Evolutionary conservation across 2,329 filamentous ascomycete species (phyloP).

Genomic region (Zymoseptoria brevis): DNA sequence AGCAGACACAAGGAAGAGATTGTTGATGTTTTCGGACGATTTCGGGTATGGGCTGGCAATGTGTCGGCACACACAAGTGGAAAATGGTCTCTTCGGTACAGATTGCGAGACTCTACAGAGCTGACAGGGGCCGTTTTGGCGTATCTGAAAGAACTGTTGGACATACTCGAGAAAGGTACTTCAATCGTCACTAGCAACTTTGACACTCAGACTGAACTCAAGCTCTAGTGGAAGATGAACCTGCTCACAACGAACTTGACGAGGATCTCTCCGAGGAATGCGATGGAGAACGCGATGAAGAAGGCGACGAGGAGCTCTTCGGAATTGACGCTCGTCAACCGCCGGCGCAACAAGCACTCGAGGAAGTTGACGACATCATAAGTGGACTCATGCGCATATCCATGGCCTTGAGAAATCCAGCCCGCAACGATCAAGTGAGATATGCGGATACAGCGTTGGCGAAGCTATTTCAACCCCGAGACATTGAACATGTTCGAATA

Average conservation of each 20-base stretch:
- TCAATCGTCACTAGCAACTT: not conserved
- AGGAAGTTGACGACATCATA: slow-evolving; percentile 18
- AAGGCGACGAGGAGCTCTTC: not conserved
- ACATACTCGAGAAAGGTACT: not conserved
- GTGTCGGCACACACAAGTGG: slow-evolving; percentile 29
- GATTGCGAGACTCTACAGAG: slow-evolving; percentile 27
- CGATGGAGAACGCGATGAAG: not conserved
- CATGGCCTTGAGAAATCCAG: slow-evolving; percentile 29
- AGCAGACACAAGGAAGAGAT: not conserved
- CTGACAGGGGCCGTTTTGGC: slow-evolving; percentile 6
- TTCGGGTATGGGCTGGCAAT: slow-evolving; percentile 31
- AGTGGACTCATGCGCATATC: slow-evolving; percentile 29
- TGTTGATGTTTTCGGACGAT: slow-evolving; percentile 25
- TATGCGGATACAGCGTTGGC: slow-evolving; percentile 10
- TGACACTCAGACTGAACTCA: not conserved
- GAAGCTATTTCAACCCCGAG: not conserved
- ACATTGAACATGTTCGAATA: slow-evolving; percentile 6
- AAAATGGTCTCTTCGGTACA: slow-evolving; percentile 27
- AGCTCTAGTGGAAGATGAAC: not conserved
- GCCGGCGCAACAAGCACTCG: slow-evolving; percentile 7
- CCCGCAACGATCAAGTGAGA: slow-evolving; percentile 24
- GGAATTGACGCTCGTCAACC: not conserved
- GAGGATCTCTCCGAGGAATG: too few species aligned
- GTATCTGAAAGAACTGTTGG: not conserved
- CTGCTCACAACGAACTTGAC: too few species aligned